Percentiles rank a stretch among this genome's conserved stretches.
phyloP scores from a whole-genome alignment of 2,329 filamentous ascomycete genomes.

The Neofusicoccum kwambonambiense region DNA sequence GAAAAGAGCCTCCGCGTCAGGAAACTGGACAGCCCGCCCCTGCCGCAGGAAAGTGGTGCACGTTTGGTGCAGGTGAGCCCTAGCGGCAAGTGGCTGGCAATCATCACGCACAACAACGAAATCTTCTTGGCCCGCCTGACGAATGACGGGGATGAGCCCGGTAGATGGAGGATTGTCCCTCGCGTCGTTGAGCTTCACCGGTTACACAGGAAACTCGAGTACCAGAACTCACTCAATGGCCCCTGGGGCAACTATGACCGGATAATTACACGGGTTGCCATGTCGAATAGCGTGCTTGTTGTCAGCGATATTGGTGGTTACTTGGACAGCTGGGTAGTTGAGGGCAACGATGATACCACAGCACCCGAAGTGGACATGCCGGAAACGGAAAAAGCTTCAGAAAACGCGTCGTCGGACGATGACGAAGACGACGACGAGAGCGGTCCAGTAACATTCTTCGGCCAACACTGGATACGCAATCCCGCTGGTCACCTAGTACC shows the following conservation, averaged over 20 bases:
- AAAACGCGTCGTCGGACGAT: slow-evolving; percentile 21
- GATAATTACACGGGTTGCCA: slow-evolving; percentile 70
- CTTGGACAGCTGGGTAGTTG: slow-evolving; percentile 81
- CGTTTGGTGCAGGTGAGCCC: slow-evolving; percentile 68
- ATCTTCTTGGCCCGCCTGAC: slow-evolving; percentile 49
- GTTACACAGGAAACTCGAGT: slow-evolving; percentile 28
- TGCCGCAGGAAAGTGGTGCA: slow-evolving; percentile 58
- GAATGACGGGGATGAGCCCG: slow-evolving; percentile 39
- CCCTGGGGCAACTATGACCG: slow-evolving; percentile 74
- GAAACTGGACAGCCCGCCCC: slow-evolving; percentile 64
- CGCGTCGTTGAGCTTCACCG: slow-evolving; percentile 41
- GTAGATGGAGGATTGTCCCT: slow-evolving; percentile 38
- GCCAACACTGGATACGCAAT: slow-evolving; percentile 73
- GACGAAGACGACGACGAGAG: slow-evolving; percentile 46
- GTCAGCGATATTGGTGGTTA: slow-evolving; percentile 79
- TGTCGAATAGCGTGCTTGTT: slow-evolving; percentile 75
- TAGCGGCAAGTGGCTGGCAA: slow-evolving; percentile 66
- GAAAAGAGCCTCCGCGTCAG: slow-evolving; percentile 66
- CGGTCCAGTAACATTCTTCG: slow-evolving; percentile 50
- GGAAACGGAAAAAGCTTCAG: slow-evolving; percentile 22
- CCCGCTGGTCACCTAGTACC: slow-evolving; percentile 58
- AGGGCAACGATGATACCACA: slow-evolving; percentile 53
- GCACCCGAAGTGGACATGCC: slow-evolving; percentile 40
- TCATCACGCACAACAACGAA: slow-evolving; percentile 48
- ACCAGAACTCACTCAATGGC: slow-evolving; percentile 52